These are phyloP conservation scores for Penicillium malachiteum DNA, from an alignment of 495 filamentous ascomycete species.

Conservation along the genomic window DNA sequence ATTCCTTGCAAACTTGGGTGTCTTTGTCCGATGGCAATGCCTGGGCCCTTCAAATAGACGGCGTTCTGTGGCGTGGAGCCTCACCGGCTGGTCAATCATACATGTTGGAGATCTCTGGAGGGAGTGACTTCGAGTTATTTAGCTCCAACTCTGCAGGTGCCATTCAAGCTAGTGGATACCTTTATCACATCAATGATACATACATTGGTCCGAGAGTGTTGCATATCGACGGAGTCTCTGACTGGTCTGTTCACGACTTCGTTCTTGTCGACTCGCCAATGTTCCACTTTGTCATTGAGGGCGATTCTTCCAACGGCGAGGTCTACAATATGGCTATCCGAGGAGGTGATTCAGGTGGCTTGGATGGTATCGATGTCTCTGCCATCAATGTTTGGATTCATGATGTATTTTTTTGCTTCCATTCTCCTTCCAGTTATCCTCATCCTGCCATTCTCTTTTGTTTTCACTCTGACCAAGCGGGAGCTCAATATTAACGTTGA, in stretches of 20 bases:
- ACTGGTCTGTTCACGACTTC: not conserved
- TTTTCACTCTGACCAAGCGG: no score
- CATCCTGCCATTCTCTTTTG: no score
- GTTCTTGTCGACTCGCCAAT: not conserved
- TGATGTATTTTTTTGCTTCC: not conserved
- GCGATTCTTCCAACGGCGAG: not conserved
- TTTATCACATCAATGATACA: not conserved
- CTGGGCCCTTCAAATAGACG: not conserved
- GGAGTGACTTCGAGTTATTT: not conserved
- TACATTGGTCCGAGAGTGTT: not conserved
- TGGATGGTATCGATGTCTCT: not conserved
- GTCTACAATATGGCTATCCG: not conserved
- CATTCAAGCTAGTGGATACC: not conserved
- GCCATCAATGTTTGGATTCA: not conserved
- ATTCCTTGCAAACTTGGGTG: not conserved
- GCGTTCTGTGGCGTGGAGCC: not conserved
- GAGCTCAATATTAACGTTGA: no score
- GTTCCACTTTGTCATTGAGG: not conserved
- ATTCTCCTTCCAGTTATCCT: no score
- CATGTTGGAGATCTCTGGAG: no score
- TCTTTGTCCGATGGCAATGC: not conserved
- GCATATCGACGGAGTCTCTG: no score
- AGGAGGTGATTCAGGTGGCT: not conserved
- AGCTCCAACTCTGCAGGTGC: not conserved
- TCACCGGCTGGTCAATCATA: not conserved